These are phyloP conservation scores for Diaporthe vexans DNA, from an alignment of 2,329 filamentous ascomycete genomes.

Conservation along the genomic window DNA sequence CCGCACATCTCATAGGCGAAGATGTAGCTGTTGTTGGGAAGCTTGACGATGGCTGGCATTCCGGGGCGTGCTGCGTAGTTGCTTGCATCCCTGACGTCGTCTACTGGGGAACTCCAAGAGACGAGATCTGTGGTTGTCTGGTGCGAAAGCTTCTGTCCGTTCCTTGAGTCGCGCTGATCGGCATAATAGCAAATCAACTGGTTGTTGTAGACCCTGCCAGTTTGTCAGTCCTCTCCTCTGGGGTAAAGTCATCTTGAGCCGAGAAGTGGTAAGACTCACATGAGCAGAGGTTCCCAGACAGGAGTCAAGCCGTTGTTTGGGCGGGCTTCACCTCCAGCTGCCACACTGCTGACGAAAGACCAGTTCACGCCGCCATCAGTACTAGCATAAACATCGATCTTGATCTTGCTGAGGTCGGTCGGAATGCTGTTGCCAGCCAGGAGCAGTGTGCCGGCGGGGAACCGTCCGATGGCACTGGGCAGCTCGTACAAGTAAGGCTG, in stretches of 20 bases:
- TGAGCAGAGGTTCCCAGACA: slow-evolving; percentile 80
- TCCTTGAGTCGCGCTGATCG: slow-evolving; percentile 75
- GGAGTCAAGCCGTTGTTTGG: slow-evolving; percentile 76
- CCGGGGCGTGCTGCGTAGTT: slow-evolving; percentile 75
- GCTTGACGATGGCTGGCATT: slow-evolving; percentile 73
- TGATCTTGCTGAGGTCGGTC: slow-evolving; percentile 70
- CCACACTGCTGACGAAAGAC: slow-evolving; percentile 77
- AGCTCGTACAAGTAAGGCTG: slow-evolving; percentile 79
- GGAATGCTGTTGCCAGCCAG: slow-evolving; percentile 71
- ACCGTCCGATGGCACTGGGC: slow-evolving; percentile 69
- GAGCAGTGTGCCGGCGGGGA: slow-evolving; percentile 74
- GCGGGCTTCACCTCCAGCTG: slow-evolving; percentile 70
- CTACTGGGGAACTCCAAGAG: slow-evolving; percentile 70
- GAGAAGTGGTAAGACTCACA: slow-evolving; percentile 47
- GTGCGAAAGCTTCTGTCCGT: slow-evolving; percentile 80
- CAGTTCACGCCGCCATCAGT: slow-evolving; percentile 72
- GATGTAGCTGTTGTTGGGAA: slow-evolving; percentile 72
- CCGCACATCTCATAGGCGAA: slow-evolving; percentile 70
- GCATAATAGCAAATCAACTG: slow-evolving; percentile 78
- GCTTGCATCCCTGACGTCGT: slow-evolving; percentile 71
- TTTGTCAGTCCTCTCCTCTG: background rate
- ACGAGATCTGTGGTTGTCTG: slow-evolving; percentile 71
- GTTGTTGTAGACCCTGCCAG: slow-evolving; percentile 60
- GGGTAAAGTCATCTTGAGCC: background rate
- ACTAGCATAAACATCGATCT: slow-evolving; percentile 79